These are phyloP conservation scores for Pholiota adiposa DNA, from an alignment of 1,284 basidiomycete genomes.

Conservation along the genomic window DNA sequence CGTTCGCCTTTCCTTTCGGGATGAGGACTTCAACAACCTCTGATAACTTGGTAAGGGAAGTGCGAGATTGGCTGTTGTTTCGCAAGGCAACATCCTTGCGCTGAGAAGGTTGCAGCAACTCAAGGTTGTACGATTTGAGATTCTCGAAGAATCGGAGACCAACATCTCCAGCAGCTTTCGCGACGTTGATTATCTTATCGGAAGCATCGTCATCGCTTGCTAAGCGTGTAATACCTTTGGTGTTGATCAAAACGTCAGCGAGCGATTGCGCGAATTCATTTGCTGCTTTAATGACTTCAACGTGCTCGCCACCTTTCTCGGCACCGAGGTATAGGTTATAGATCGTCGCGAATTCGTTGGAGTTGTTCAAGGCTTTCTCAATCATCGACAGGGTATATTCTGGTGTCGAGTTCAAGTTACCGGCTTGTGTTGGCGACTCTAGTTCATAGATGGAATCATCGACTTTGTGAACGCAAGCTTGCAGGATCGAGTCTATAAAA, in stretches of 20 bases:
- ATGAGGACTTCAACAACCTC: constrained; percentile 87
- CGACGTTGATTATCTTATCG: constrained; percentile 88
- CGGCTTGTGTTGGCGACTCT: constrained; percentile 92
- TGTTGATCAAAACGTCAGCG: constrained; percentile 89
- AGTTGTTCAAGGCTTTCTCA: constrained; percentile 93
- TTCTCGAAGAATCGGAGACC: constrained; percentile 94
- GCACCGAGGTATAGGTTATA: constrained; percentile 93
- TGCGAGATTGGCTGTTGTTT: constrained; percentile 86
- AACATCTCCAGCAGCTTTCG: constrained; percentile 86
- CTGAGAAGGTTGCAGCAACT: constrained; percentile 73
- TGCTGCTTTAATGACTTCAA: constrained; percentile 97
- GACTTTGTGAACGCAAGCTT: constrained; percentile 95
- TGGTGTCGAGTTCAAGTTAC: constrained; percentile 95
- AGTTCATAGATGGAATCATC: constrained; percentile 98
- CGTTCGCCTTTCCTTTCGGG: constrained; percentile 77
- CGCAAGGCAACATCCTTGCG: constrained; percentile 89
- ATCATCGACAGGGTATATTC: constrained; percentile 99
- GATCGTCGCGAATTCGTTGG: constrained; percentile 94
- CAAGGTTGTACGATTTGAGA: constrained; percentile 94
- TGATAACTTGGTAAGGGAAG: constrained; percentile 83
- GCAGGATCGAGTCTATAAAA: constrained; percentile 87
- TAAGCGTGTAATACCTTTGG: constrained; percentile 95
- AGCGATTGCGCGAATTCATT: constrained; percentile 96
- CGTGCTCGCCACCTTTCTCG: constrained; percentile 91
- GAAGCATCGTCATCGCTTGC: constrained; percentile 90